These are phyloP conservation scores for Plenodomus lindquistii DNA, from an alignment of 2,329 filamentous ascomycete genomes.

Conservation along the genomic window DNA sequence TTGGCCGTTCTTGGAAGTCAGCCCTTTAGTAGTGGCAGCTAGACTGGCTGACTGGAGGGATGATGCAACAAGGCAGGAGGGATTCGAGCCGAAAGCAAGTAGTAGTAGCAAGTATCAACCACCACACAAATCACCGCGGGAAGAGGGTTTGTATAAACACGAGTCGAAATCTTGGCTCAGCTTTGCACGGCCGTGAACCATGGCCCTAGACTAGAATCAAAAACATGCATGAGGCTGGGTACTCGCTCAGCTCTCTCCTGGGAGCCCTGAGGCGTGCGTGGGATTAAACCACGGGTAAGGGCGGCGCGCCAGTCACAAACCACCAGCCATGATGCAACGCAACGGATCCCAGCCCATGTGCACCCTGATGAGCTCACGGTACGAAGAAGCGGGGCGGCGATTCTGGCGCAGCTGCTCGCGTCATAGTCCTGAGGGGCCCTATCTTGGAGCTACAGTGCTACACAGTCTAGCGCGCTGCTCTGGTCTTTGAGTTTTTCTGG, in stretches of 20 bases:
- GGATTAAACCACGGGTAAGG: constrained; percentile 23
- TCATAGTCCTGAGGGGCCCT: constrained; percentile 6
- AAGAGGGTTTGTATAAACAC: neutral
- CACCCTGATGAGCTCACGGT: constrained; percentile 19
- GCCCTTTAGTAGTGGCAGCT: neutral
- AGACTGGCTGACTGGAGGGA: neutral
- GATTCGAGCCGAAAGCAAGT: neutral
- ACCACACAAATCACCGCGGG: neutral
- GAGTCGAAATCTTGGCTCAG: neutral
- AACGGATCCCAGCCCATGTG: neutral
- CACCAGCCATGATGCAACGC: constrained; percentile 11
- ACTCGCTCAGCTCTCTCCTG: constrained; percentile 3
- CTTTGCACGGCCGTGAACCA: neutral
- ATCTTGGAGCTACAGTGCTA: no score
- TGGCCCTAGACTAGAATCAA: neutral
- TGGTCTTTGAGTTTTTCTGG: constrained; percentile 13
- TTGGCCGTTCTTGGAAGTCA: neutral
- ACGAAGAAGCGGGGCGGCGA: constrained; percentile 10
- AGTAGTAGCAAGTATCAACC: no score
- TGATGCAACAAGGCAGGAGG: neutral
- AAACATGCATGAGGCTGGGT: no score
- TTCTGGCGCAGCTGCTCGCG: constrained; percentile 10
- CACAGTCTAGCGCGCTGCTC: constrained; percentile 5
- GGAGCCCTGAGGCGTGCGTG: constrained; percentile 2
- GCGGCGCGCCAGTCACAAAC: constrained; percentile 13